Percentiles rank a stretch among this genome's conserved stretches.
phyloP scores from a whole-genome alignment of 192 early-diverging fungal genomes.

The Linnemannia zychae region DNA sequence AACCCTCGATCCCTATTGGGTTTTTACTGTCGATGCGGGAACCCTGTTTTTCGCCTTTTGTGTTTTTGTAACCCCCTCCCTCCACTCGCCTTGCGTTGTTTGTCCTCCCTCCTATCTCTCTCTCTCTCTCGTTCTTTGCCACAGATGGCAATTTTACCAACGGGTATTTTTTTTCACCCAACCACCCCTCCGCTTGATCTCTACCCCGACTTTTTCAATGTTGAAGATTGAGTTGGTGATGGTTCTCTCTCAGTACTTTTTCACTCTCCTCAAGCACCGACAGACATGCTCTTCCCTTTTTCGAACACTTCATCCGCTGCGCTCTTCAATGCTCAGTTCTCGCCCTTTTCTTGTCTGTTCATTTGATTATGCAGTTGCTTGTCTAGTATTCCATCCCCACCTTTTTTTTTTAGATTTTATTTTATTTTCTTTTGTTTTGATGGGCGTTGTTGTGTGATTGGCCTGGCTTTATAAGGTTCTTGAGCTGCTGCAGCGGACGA shows the following conservation, averaged over 20 bases:
- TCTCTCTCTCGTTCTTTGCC: not conserved
- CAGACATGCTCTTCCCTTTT: not conserved
- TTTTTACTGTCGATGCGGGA: slow-evolving; percentile 4
- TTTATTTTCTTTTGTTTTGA: slow-evolving; percentile 15
- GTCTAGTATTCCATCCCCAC: not conserved
- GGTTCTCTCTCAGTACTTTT: not conserved
- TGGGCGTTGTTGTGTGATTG: slow-evolving; percentile 12
- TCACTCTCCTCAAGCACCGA: slow-evolving; percentile 8
- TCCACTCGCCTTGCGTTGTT: not conserved
- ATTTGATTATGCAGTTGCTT: slow-evolving; percentile 1
- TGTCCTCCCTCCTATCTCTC: not conserved
- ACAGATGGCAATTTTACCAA: slow-evolving; percentile 1
- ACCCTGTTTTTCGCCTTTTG: slow-evolving; percentile 13
- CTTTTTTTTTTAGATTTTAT: slow-evolving; percentile 11
- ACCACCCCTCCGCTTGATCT: not conserved
- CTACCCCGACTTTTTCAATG: not conserved
- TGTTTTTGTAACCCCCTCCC: slow-evolving; percentile 6
- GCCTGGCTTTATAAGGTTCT: not conserved
- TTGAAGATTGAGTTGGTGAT: not conserved
- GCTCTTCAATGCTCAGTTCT: slow-evolving; percentile 11
- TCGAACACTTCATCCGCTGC: slow-evolving; percentile 12
- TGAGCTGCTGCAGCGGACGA: not conserved
- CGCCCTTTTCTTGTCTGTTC: not conserved
- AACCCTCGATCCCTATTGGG: slow-evolving; percentile 49
- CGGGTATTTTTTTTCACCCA: not conserved